Base-by-base conservation (phyloP, 352 stramenopile genomes). In the Elongisporangium prolatum region DNA sequence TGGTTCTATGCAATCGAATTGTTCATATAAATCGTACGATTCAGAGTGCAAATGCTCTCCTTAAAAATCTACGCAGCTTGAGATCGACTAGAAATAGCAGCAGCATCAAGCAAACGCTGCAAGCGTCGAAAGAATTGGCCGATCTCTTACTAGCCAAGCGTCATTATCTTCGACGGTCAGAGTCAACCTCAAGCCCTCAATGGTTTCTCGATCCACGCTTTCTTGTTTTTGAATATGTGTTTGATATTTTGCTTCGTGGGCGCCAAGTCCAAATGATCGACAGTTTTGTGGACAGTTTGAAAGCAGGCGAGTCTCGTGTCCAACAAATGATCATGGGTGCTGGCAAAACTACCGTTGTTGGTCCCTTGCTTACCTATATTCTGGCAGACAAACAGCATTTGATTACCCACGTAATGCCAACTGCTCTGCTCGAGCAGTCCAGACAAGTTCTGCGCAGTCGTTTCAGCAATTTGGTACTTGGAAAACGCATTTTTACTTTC, bases 281-380 rank as follows among this genome's bases (percentile, higher is more conserved):
- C 59, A 98, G 97, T 55, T 99, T 99, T 72, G 89, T 98, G 62
- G 70, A 70, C n/a, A 97, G 86, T 49, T 71, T 96, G 16, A 60
- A 60, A 7, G 71, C 69, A n/a, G 88, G 85, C 13, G 64, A 89
- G 44, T 96, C 88, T 1, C 75, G 84, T 24, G 87, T 96, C 11
- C 84, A 97, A 54, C 90, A 99, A 86, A 99, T 99, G 98, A 99
- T 99, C 75, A 99, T 99, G 98, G 98, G 98, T 21, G 97, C 96
- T 4, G 98, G 98, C 21, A 99, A 99, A 74, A 99, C 98, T 0
- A 99, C 97, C 3, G 98, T 99, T 2, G 97, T 99, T 11, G 97
- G 96, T 6, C 98, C 98, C 40, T 72, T 99, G 34, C 79, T 99
- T 63, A 98, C 97, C 5, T 97, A 99, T 58, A 98, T 99, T 56